phyloP scores from a whole-genome alignment of 805 yeast genomes.

The Candida peoriensis region DNA sequence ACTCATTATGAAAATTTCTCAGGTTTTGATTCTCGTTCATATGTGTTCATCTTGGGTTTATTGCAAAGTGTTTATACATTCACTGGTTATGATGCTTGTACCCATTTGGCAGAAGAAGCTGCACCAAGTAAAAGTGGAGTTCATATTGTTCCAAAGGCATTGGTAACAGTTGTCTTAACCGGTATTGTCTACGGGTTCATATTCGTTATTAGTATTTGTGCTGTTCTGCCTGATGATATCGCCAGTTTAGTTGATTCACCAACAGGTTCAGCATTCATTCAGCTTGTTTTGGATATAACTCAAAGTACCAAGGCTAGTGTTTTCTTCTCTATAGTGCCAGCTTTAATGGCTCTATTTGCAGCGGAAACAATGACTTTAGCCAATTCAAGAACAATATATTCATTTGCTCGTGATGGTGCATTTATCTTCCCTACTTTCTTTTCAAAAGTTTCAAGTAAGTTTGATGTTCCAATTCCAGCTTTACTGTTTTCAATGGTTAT shows the following conservation, averaged over 20 bases:
- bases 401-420: constrained; percentile 32
- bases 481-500: constrained; percentile 22
- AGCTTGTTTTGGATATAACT: constrained; percentile 21
- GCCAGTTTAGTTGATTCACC: constrained; percentile 13
- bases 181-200: constrained; percentile 28
- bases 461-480: constrained; percentile 27
- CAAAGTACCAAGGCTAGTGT: constrained; percentile 27
- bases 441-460: constrained; percentile 20
- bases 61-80: constrained; percentile 25
- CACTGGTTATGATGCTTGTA: constrained; percentile 30
- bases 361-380: constrained; percentile 28
- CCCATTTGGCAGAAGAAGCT: constrained; percentile 32
- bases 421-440: constrained; percentile 28
- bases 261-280: constrained; percentile 24
- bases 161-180: constrained; percentile 25
- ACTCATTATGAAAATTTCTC: constrained; percentile 21
- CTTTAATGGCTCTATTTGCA: constrained; percentile 21
- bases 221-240: constrained; percentile 22
- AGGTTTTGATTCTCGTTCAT: constrained; percentile 22
- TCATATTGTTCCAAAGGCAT: constrained; percentile 30
- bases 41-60: constrained; percentile 24
- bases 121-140: constrained; percentile 15
- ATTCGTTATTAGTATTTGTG: constrained; percentile 27
- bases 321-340: constrained; percentile 20
- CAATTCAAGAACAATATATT: constrained; percentile 29